Base-by-base conservation (phyloP, 202 grass and related monocot genomes). In the Schoenoplectus triqueter region DNA sequence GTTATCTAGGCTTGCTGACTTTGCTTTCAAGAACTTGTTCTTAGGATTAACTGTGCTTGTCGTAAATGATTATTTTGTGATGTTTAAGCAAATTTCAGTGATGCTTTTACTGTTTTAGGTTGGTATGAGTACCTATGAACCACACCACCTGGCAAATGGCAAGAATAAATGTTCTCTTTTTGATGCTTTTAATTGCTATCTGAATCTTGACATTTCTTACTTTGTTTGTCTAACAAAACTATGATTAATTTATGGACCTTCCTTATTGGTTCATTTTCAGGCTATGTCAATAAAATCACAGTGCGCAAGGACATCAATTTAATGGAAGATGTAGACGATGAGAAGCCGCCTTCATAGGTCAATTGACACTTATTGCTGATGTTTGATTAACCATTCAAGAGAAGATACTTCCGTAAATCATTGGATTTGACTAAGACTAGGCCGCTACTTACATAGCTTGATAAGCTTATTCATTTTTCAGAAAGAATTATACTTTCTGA, bases 231-330 rank as follows among this genome's bases (percentile, higher is more conserved):
- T 11, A 56, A 56, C 18, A 21, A 51, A 18, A 19, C 75, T 18
- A 17, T 44, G 18, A 10, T 61, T 79, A 42, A 61, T 61, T 42
- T 22, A 19, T 77, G 69, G 42, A 19, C 55, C 20, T 80, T 80
- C 10, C 65, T 55, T 41, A 19, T 22, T 77, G 22, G 62, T 86
- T 85, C 46, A 10, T 87, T 89, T 44, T 90, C 51, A 99, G 93
- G 96, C 66, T 99, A 94, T 84, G 96, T 99, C 21, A 86, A 91
- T 90, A 99, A 99, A 91, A 94, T 96, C 80, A 99, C 93, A 79
- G 88, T 17, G n/a, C 82, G 90, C 5, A 86, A 91, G 70, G 91
- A 92, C 39, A 86, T 89, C 18, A 88, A 99, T 90, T 89, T 96
- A 76, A 84, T 99, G 80, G 91, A 96, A 19, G 96, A 99, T 73